Conservation (phyloP, 73 alveolate genomes). For the Paramecium biaurelia region DNA sequence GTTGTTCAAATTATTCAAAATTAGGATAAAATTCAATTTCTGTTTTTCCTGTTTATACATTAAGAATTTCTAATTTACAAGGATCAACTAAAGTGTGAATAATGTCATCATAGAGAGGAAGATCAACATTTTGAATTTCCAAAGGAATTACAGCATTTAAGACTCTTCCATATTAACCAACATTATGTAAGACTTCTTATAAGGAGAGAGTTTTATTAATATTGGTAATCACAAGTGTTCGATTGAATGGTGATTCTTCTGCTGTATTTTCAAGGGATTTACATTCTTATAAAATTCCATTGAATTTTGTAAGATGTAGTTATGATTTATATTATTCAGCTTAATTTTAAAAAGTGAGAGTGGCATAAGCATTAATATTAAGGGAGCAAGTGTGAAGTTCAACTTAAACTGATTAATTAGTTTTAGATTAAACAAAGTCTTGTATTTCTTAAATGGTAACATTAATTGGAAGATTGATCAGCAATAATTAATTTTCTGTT, state of each 20-base stretch:
- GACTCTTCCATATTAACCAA: slow-evolving; percentile 42
- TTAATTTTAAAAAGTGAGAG: not conserved
- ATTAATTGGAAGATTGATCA: slow-evolving; percentile 22
- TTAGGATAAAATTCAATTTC: not conserved
- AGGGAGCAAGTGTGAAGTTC: not conserved
- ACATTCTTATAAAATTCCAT: not conserved
- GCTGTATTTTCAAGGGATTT: not conserved
- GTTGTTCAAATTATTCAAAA: not conserved
- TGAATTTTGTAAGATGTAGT: not conserved
- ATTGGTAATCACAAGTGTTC: slow-evolving; percentile 42
- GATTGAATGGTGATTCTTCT: not conserved
- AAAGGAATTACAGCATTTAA: slow-evolving; percentile 40
- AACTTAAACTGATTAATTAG: not conserved
- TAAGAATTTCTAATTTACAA: not conserved
- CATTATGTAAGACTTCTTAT: slow-evolving; percentile 7
- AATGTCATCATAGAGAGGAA: not conserved
- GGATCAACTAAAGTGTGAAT: not conserved
- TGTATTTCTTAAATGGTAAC: not conserved
- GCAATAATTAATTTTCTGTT: not conserved
- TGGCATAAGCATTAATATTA: slow-evolving; percentile 22
- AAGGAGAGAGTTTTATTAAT: not conserved
- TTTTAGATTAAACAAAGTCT: not conserved
- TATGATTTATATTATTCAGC: not conserved
- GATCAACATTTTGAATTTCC: not conserved
- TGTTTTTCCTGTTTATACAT: slow-evolving; percentile 41